Evolutionary conservation across 805 yeast species (phyloP), one percentile per base, ranked within the genome.

Genomic region (Cyberlindnera maritima): DNA sequence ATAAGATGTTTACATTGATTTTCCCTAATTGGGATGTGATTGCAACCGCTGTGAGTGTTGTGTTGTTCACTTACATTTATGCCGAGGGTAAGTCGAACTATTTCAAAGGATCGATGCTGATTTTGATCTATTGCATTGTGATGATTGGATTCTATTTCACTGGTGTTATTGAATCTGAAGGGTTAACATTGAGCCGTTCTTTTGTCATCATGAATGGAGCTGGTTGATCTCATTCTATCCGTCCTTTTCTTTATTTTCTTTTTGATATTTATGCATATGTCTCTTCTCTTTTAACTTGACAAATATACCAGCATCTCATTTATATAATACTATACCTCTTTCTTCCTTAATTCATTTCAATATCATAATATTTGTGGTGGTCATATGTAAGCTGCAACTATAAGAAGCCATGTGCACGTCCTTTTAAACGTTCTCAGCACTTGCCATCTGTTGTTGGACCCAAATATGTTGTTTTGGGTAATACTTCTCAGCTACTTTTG

Each of bases 1-100:
- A 66, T 23, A 65, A 67, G 26, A 77, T 84, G 70, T 88, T 90
- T 63, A 79, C 97, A 0, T 71, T 94, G 54, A 81, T 94, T 3
- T 94, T 94, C 72, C 97, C 99, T 7, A 78, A 88, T 49, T 94
- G 98, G 98, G 99, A 94, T 65, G 76, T 92, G 42, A 77, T 90
- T 55, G 96, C 96, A 2, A 80, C 88, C 11, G 75, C 90, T 49
- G 79, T 88, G 29, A 85, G 96, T 47, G 94, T 92, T 47, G 88
- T 89, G 51, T 70, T 94, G 66, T 92, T 89, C 72, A 87, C 96
- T 1, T 92, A 94, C 65, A 80, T 94, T 47, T 94, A 94, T 64
- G 96, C 97, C 0, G 99, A 94, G 63, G 99, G 99, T 2, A 90
- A 91, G 62, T 85, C 96, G 26, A 94, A 94, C 63, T 94, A 94